Base-by-base conservation (phyloP, 2,329 filamentous ascomycete genomes). In the Nakataea oryzae region DNA sequence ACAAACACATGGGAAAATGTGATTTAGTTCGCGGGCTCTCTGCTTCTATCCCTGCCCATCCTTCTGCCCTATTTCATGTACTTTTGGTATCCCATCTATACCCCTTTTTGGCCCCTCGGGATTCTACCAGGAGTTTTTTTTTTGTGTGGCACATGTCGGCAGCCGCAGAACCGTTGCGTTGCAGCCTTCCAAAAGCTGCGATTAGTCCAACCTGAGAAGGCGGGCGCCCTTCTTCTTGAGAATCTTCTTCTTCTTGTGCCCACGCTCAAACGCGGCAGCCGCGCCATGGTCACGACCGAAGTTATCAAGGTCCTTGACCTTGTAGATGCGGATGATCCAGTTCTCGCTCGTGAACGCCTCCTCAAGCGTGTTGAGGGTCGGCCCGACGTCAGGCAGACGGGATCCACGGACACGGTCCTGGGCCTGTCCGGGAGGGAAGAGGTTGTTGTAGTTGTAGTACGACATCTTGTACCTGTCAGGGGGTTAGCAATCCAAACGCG, bases 261-360 rank as follows among this genome's bases (percentile, higher is more conserved):
- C 90, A 71, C 85, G 86, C 64, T 91, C 88, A 71, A 93, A 93
- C 8, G 87, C 83, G 32, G 83, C 79, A 2, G 79, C 86, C 0
- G 83, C 75, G 6, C 84, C 84, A 73, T 97, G 93, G 70, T 96
- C 91, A 73, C 95, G 86, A 62, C 92, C 93, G 67, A 99, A 81
- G 74, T 97, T 97, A 79, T 99, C 95, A 64, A 97, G 86, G 70
- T 96, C 93, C 81, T 99, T 99, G 78, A 99, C 95, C 83, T 99
- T 99, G 84, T 97, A 99, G 72, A 99, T 97, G 66, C 95, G 86
- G 73, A 99, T 97, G 75, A 99, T 99, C 95, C 95, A 99, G 83
- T 99, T 99, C 81, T 99, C 95, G 71, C 91, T 96, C 62, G 96
- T 99, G 75, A 96, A 99, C 12, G 95, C 95, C 78, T 99, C 95